Evolutionary conservation across 2,329 filamentous ascomycete genomes (phyloP), one percentile per base, ranked within the genome.

Genomic region (Exophiala sp.): DNA sequence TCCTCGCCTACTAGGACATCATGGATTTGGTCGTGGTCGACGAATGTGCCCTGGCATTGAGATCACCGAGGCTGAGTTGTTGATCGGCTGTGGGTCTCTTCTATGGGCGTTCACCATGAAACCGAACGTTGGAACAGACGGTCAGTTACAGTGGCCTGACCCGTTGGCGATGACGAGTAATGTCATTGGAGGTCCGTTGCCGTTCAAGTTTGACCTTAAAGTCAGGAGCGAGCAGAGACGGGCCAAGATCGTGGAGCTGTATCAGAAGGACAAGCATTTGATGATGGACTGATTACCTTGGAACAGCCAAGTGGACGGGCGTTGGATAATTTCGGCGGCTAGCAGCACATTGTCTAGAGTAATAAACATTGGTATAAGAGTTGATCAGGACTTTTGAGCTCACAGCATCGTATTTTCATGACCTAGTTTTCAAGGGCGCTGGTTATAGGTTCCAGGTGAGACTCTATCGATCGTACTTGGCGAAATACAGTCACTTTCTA

Each of bases 31-130:
- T 18, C 65, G 62, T 54, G 65, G 65, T 53, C 60, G 63, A 14
- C 61, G 65, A 38, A 60, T 62, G 52, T 68, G 65, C 47, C 63
- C 61, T 4, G 65, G 65, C 40, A 62, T 65, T 33, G 60, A 65
- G 49, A 44, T 65, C 38, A 62, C 60, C 7, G 55, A 65, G 47
- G 61, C 55, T 20, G 63, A 65, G 39, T 40, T 65, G 29, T 50
- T 65, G 5, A 58, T 65, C 41, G 61, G 62, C 20, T 63, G 62
- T 42, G 64, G 64, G 45, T 58, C 55, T 34, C 58, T 65, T 33
- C 44, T 64, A 12, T 61, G 59, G 55, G 59, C 59, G 40, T 65
- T 64, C 53, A 51, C 63, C 24, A 54, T 65, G 34, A 52, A 55
- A 21, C 61, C 63, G 12, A 50, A 59, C 11, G 50, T 43, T 36